Evolutionary conservation across 2,329 filamentous ascomycete species (phyloP).

Genomic region (Achaetomium macrosporum): DNA sequence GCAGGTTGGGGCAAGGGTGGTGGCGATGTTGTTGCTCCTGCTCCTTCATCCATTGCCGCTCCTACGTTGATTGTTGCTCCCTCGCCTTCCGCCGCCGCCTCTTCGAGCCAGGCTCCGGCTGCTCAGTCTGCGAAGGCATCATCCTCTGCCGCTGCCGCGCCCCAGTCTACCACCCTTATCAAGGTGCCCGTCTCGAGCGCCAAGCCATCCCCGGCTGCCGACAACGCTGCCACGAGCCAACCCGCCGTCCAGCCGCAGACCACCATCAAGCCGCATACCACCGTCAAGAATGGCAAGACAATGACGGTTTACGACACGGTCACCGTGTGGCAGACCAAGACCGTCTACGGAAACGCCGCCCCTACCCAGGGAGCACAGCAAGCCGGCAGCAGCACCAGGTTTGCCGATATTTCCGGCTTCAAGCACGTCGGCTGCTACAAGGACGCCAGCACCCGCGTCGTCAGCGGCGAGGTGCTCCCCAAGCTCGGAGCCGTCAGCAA

Average conservation of each 20-base stretch:
- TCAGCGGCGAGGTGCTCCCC: constrained; percentile 36
- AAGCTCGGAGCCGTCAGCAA: constrained; percentile 39
- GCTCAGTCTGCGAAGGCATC: not conserved
- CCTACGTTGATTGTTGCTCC: not conserved
- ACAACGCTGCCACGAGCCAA: not conserved
- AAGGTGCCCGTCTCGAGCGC: not conserved
- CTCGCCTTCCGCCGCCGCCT: not conserved
- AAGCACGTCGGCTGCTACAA: constrained; percentile 41
- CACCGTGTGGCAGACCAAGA: constrained; percentile 37
- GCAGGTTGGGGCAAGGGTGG: constrained; percentile 41
- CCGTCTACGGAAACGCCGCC: constrained; percentile 29
- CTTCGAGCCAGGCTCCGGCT: constrained; percentile 1
- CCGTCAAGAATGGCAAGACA: not conserved
- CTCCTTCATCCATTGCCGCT: not conserved
- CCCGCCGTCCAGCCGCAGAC: not conserved
- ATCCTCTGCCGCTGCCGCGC: not conserved
- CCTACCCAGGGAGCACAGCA: constrained; percentile 18
- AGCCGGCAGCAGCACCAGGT: constrained; percentile 8
- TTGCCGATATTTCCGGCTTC: constrained; percentile 29
- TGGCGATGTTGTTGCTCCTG: constrained; percentile 10
- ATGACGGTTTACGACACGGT: constrained; percentile 34
- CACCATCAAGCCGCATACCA: not conserved
- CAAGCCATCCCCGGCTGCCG: constrained; percentile 1
- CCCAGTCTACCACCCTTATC: constrained; percentile 14
- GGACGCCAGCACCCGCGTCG: constrained; percentile 32